These are phyloP conservation scores for Penicillium verhagenii DNA, from an alignment of 495 filamentous ascomycete species.

Conservation along the genomic window DNA sequence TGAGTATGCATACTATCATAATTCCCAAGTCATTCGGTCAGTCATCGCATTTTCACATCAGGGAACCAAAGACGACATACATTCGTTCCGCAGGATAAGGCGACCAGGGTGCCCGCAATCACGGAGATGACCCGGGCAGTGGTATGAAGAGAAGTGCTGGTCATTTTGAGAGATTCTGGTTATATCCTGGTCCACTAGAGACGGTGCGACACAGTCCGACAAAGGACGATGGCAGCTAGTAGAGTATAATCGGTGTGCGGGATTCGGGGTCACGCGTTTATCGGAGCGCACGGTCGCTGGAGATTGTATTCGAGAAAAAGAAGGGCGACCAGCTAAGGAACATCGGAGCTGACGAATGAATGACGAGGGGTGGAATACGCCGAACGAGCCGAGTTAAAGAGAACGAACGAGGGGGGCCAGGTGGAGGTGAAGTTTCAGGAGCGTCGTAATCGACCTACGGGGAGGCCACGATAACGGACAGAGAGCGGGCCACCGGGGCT, in stretches of 20 bases:
- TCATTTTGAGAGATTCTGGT: conserved; percentile 19
- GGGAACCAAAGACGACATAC: conserved; percentile 47
- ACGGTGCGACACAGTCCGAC: background rate
- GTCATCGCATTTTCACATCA: conserved; percentile 4
- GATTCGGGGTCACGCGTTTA: conserved; percentile 1
- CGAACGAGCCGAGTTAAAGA: background rate
- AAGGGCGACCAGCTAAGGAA: background rate
- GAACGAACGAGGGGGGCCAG: background rate
- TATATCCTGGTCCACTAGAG: background rate
- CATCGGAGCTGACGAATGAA: conserved; percentile 17
- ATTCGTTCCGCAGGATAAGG: conserved; percentile 90
- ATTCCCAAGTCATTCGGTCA: background rate
- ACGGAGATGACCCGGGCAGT: conserved; percentile 67
- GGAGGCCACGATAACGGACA: conserved; percentile 19
- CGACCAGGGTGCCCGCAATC: conserved; percentile 79
- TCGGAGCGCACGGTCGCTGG: background rate
- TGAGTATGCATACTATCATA: conserved; percentile 96
- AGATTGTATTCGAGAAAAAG: background rate
- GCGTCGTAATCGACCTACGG: conserved; percentile 26
- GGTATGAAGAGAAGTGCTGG: conserved; percentile 21
- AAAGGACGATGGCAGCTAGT: background rate
- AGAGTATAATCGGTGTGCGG: conserved; percentile 1
- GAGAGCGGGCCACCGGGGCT: conserved; percentile 10
- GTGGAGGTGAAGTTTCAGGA: conserved; percentile 10
- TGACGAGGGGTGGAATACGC: conserved; percentile 5